Base-by-base conservation (phyloP, 805 yeast species). In the Kurtzmaniella fragi region DNA sequence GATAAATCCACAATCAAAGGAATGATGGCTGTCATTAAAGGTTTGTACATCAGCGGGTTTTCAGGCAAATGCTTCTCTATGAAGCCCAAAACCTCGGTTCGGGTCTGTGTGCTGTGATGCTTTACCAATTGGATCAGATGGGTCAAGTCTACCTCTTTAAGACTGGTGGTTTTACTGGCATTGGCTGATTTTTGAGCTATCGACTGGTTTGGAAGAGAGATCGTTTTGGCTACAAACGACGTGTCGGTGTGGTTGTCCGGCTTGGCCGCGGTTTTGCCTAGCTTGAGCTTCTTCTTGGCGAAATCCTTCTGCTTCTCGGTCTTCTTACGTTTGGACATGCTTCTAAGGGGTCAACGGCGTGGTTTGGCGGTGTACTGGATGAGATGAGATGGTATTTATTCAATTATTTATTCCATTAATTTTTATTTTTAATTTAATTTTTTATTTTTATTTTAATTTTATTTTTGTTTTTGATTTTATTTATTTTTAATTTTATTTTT, bases 201-300 rank as follows among this genome's bases (percentile, higher is more conserved):
- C 9, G 66, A 50, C 53, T 75, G 80, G 42, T 63, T 61, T 8
- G 76, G 78, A 28, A 75, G 59, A 25, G 72, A 61, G 41, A 75
- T 71, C 31, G 77, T 57, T 52, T 80, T 84, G 9, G 95, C 80
- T 32, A 74, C 76, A 62, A 91, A 91, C 0, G 95, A 82, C 0
- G 95, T 87, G 48, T 84, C 91, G 4, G 99, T 93, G 42, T 73
- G 77, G 55, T 88, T 87, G 14, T 79, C 76, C 5, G 89, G 79
- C 45, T 77, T 78, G 5, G 80, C 78, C 14, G 78, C 77, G 2
- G 83, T 68, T 60, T 93, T 93, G 41, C 99, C 99, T 27, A 93
- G 97, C 53, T 75, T 83, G 38, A 93, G 74, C 67, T 87, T 91
- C 42, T 79, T 71, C 59, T 88, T 88, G 38, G 64, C 71, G 56